Evolutionary conservation across 2,329 filamentous ascomycete species (phyloP).

Genomic region (Phoma sp.): DNA sequence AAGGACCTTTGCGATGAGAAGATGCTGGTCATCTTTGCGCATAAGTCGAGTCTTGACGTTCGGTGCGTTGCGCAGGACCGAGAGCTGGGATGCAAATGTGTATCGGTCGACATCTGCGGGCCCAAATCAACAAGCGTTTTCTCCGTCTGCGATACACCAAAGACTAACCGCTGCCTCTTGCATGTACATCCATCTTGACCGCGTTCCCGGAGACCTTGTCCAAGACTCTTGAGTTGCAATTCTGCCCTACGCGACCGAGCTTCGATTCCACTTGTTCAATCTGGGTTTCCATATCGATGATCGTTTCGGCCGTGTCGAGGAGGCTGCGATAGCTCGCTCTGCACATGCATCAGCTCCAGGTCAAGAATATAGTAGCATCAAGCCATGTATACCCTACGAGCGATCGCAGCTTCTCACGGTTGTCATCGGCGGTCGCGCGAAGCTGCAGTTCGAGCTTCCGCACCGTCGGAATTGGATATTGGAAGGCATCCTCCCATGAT

Average conservation of each 20-base stretch:
- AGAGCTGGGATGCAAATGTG: constrained; percentile 62
- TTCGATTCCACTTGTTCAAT: constrained; percentile 76
- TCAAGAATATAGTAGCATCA: not conserved
- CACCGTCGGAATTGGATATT: constrained; percentile 67
- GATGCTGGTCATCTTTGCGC: constrained; percentile 56
- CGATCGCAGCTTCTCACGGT: constrained; percentile 69
- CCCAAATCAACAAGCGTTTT: constrained; percentile 14
- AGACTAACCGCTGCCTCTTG: constrained; percentile 50
- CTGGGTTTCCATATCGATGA: constrained; percentile 83
- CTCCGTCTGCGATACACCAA: constrained; percentile 17
- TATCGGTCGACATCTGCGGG: constrained; percentile 51
- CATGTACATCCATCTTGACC: constrained; percentile 55
- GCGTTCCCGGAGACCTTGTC: constrained; percentile 68
- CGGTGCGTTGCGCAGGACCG: constrained; percentile 63
- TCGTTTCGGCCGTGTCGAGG: constrained; percentile 90
- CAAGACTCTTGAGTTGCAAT: constrained; percentile 76
- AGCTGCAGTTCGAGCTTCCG: constrained; percentile 69
- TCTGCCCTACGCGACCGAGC: constrained; percentile 73
- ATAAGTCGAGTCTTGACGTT: constrained; percentile 60
- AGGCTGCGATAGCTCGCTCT: constrained; percentile 82
- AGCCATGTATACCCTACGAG: constrained; percentile 64
- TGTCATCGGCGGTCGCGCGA: constrained; percentile 65
- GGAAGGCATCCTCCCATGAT: constrained; percentile 71
- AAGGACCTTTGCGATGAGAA: constrained; percentile 67
- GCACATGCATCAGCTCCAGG: constrained; percentile 10